Evolutionary conservation across 352 stramenopile genomes (phyloP), one percentile per base, ranked within the genome.

Genomic region (Pilasporangium apinafurcum): DNA sequence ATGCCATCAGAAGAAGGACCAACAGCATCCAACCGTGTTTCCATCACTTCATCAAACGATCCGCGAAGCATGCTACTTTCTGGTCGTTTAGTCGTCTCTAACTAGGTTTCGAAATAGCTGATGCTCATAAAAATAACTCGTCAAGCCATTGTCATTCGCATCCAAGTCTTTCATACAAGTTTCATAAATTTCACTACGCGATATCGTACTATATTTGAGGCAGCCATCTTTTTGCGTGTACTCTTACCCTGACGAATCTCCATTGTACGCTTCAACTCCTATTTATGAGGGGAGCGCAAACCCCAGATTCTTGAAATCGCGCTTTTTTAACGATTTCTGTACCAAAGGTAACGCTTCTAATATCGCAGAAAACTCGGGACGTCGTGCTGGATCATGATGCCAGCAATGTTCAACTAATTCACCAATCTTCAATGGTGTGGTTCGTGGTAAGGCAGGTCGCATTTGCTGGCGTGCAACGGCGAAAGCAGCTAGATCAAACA

Each of bases 271-370:
- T n/a, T n/a, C n/a, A n/a, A n/a, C n/a, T n/a, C n/a, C 38, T 26
- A 45, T 32, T 54, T 59, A 59, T 45, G 52, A 68, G 16, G 63
- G 63, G n/a, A 74, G 45, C 26, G 48, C 34, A 35, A 92, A 90
- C 35, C 79, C 67, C 53, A 91, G 68, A 51, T 89, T 86, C 69
- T 91, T 88, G 47, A 86, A 89, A 41, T 92, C 81, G 38, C 79
- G 76, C 59, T 91, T 90, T 61, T 88, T 90, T 39, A 92, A 53
- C 34, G 79, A 87, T 25, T 57, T 59, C 41, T 89, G 82, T 43
- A 92, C 77, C n/a, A 88, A 50, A 20, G 81, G 78, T 8, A 93
- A 62, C 24, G 77, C 72, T 52, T 89, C 82, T 21, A 92, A 44
- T 43, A 92, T 87, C 27, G 65, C 62, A 2, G 68, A 63, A 57